Evolutionary conservation across 495 filamentous ascomycete species (phyloP), one percentile per base, ranked within the genome.

Genomic region (Penicillium bialowiezense): DNA sequence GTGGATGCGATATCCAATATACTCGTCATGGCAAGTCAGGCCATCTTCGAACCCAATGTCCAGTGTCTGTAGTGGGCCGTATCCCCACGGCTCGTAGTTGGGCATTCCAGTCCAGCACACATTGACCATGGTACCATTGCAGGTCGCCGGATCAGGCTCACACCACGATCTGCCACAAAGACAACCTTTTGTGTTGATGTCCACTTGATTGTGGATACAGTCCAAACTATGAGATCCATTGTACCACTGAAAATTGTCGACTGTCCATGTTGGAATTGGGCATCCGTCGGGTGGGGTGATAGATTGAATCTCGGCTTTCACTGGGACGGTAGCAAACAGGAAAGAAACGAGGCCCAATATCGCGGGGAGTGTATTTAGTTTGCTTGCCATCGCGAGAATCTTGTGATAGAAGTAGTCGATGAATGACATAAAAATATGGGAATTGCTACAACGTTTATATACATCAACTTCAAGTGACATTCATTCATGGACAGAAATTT

Each of bases 81-180:
- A 70, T 0, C 67, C 67, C 67, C 67, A 67, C 4, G 64, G 67
- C 23, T 67, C 36, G 50, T 70, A 70, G 48, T 58, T 65, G 4
- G 67, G 66, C 66, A 69, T 64, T 13, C 66, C 66, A 8, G 66
- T 69, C n/a, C 42, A 69, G 58, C 66, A 69, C 21, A 65, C 54
- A 24, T 45, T 48, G 21, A 67, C 66, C 59, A 61, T 56, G 23
- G 46, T 55, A 12, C 63, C 54, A 35, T 58, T 63, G 56, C 66
- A 69, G n/a, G 63, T 67, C 20, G 57, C 54, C 2, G 54, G 54
- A 46, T 62, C 35, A 0, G 63, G 65, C 1, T 55, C 43, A 41
- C 66, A 69, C 66, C 66, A 69, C 17, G 19, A 33, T 9, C 21
- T 19, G 1, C 50, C 51, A 41, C 66, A 69, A 19, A 63, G 58